Percentiles rank a stretch among this genome's conserved stretches.
These are phyloP conservation scores for Martensiomyces pterosporus DNA, from an alignment of 192 early-diverging fungal genomes.

Conservation along the genomic window DNA sequence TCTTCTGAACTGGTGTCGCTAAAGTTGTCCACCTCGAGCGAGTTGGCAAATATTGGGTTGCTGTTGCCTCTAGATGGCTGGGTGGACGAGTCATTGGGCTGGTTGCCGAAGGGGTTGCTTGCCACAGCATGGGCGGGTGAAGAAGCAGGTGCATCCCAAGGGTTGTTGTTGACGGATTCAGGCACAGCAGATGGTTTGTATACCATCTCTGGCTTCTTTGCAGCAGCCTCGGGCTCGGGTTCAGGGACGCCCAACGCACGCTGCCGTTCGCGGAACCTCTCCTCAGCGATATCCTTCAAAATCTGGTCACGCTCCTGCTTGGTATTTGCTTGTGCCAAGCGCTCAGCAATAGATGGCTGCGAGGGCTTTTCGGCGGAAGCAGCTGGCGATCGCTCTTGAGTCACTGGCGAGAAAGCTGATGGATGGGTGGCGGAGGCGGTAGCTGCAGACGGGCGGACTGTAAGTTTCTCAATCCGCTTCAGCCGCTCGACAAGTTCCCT, in stretches of 20 bases:
- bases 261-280: conserved; percentile 45
- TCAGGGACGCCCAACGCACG: conserved; percentile 30
- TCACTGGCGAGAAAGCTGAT: conserved; percentile 18
- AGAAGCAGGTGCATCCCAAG: neutral
- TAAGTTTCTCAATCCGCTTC: conserved; percentile 15
- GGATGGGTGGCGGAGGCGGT: neutral
- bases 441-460: neutral
- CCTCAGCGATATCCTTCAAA: conserved; percentile 43
- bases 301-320: conserved; percentile 42
- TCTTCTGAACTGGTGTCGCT: conserved; percentile 30
- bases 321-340: conserved; percentile 20
- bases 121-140: neutral
- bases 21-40: conserved; percentile 15
- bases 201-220: conserved; percentile 6
- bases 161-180: neutral
- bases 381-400: neutral
- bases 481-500: conserved; percentile 27
- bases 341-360: conserved; percentile 23
- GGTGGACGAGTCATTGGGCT: conserved; percentile 1
- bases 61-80: neutral
- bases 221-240: conserved; percentile 1
- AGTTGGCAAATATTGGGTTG: conserved; percentile 15
- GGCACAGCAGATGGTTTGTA: no score
- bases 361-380: neutral
- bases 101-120: conserved; percentile 30